Conservation (phyloP, 345 rosid genomes). For the Laguncularia racemosa region DNA sequence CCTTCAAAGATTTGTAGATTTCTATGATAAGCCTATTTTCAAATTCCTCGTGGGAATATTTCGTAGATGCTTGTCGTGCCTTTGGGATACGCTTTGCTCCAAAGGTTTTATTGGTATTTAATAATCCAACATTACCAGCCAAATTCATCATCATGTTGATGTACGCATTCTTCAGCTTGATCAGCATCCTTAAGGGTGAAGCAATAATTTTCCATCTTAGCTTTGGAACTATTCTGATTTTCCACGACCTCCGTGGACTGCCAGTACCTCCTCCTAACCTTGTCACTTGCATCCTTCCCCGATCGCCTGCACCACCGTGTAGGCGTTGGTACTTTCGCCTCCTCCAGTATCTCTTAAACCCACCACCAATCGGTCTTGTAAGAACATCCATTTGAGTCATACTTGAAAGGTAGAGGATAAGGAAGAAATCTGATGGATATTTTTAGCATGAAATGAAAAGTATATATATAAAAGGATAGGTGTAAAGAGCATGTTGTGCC, state of each 20-base stretch:
- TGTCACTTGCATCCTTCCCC: background rate
- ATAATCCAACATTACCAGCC: background rate
- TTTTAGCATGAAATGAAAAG: too few species aligned
- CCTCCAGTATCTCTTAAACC: conserved; percentile 11
- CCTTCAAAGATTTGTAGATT: background rate
- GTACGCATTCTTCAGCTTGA: background rate
- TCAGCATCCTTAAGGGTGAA: background rate
- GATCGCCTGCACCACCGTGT: background rate
- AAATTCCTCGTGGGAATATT: background rate
- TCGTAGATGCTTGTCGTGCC: background rate
- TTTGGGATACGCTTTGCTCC: background rate
- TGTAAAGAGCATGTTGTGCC: too few species aligned
- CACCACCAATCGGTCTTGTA: background rate
- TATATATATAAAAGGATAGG: too few species aligned
- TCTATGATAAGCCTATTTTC: background rate
- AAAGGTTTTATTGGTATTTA: background rate
- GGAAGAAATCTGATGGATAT: background rate
- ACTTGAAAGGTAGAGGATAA: background rate
- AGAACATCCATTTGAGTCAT: conserved; percentile 4
- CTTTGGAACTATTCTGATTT: conserved; percentile 9
- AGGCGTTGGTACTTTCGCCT: conserved; percentile 11
- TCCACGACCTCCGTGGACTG: conserved; percentile 9
- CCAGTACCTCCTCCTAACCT: background rate
- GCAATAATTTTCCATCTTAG: background rate
- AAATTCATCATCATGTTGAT: background rate